A percentile compares a stretch with the other conserved stretches of the same genome.
Conservation (phyloP, 352 stramenopile species). For the Globisporangium acanthophoron region DNA sequence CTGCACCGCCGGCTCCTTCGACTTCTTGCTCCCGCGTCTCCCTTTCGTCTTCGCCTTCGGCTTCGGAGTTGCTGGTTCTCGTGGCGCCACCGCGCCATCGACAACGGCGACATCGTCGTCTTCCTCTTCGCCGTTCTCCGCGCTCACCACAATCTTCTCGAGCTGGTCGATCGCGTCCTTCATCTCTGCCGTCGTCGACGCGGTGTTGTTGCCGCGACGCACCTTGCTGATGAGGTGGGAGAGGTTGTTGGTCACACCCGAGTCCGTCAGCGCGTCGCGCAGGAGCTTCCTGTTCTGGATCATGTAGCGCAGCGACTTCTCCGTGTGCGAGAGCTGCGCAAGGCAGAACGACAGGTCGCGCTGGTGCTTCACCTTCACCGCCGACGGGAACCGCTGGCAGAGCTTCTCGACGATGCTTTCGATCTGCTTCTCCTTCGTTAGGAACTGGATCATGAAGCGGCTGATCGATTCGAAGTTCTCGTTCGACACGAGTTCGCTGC, state of each 20-base stretch:
- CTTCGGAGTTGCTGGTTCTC: constrained; percentile 25
- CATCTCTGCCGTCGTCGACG: constrained; percentile 47
- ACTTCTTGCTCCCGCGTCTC: constrained; percentile 22
- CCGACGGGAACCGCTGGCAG: constrained; percentile 90
- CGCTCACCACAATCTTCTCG: constrained; percentile 44
- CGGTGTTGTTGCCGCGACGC: constrained; percentile 31
- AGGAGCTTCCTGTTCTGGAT: constrained; percentile 87
- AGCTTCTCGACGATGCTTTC: constrained; percentile 91
- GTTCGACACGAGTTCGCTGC: constrained; percentile 70
- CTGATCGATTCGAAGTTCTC: constrained; percentile 92
- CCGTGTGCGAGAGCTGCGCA: constrained; percentile 89
- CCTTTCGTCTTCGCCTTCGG: constrained; percentile 27
- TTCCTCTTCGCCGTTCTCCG: constrained; percentile 51
- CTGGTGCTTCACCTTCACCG: constrained; percentile 54
- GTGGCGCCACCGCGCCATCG: background rate
- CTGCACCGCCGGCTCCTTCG: constrained; percentile 29
- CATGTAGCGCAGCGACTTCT: constrained; percentile 92
- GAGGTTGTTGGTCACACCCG: constrained; percentile 90
- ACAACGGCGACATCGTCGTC: constrained; percentile 14
- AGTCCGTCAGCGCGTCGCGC: constrained; percentile 90
- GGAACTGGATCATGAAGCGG: constrained; percentile 95
- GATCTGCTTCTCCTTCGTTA: constrained; percentile 95
- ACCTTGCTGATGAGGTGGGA: constrained; percentile 69
- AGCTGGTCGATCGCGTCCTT: constrained; percentile 74
- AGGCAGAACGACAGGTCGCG: constrained; percentile 95